Evolutionary conservation across 2,329 filamentous ascomycete genomes (phyloP).

Genomic region (Berkeleyomyces rouxiae): DNA sequence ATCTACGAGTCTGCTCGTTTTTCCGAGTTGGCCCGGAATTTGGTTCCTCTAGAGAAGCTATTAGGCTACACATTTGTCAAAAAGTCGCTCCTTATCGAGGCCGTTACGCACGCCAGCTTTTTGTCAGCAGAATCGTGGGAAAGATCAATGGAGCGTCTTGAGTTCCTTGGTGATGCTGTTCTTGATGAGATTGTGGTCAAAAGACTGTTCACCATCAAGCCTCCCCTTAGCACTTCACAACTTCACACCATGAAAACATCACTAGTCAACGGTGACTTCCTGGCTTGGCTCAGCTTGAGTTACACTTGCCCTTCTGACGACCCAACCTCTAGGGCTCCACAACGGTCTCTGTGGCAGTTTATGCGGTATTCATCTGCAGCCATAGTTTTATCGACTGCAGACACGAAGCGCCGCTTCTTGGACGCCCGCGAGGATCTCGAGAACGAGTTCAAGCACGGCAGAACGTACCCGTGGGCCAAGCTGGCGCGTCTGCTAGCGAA

Average conservation of each 20-base stretch:
- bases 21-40: conserved; percentile 23
- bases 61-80: conserved; percentile 58
- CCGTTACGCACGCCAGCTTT: conserved; percentile 60
- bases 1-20: conserved; percentile 26
- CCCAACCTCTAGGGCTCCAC: neutral
- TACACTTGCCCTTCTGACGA: conserved; percentile 13
- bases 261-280: conserved; percentile 63
- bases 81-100: conserved; percentile 54
- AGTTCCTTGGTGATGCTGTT: conserved; percentile 76
- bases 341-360: conserved; percentile 45
- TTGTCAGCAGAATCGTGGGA: conserved; percentile 24
- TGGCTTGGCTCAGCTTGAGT: conserved; percentile 43
- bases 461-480: conserved; percentile 58
- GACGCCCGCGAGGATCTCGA: conserved; percentile 32
- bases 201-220: conserved; percentile 33
- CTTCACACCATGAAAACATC: conserved; percentile 66
- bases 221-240: conserved; percentile 30
- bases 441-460: conserved; percentile 30
- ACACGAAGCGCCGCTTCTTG: conserved; percentile 26
- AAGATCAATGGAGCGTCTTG: conserved; percentile 50
- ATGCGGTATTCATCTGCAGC: conserved; percentile 39
- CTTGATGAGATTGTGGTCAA: conserved; percentile 61
- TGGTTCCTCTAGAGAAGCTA: conserved; percentile 42
- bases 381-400: conserved; percentile 20
- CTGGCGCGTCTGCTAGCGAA: conserved; percentile 48